Evolutionary conservation across 768 basidiomycete species (phyloP).

Genomic region (Termitomyces sp.): DNA sequence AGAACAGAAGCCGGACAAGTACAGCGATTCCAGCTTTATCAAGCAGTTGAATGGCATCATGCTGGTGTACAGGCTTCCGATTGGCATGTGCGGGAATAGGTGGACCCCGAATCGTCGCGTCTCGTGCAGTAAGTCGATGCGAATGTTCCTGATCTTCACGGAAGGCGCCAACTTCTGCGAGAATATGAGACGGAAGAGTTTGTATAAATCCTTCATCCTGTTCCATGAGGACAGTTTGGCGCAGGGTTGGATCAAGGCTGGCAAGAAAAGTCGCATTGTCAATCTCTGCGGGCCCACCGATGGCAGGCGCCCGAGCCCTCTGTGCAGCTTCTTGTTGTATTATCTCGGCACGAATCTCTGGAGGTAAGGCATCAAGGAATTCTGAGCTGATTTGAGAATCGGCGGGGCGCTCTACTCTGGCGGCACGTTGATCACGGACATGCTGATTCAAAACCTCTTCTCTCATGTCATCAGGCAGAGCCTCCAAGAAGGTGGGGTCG

Average conservation of each 20-base stretch:
- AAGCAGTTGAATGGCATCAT: conserved; percentile 90
- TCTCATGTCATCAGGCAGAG: conserved; percentile 96
- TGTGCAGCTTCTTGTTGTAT: conserved; percentile 92
- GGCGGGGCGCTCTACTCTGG: conserved; percentile 64
- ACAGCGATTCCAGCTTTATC: conserved; percentile 87
- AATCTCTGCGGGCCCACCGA: conserved; percentile 63
- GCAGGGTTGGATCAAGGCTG: conserved; percentile 82
- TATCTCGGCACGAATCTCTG: conserved; percentile 95
- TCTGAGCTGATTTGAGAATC: conserved; percentile 92
- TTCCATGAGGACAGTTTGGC: conserved; percentile 87
- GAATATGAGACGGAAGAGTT: conserved; percentile 77
- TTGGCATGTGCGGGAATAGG: conserved; percentile 23
- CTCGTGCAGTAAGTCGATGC: conserved; percentile 25
- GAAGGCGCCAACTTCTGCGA: conserved; percentile 75
- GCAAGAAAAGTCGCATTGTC: conserved; percentile 91
- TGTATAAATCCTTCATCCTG: conserved; percentile 83
- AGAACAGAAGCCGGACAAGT: conserved; percentile 90
- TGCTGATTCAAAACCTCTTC: conserved; percentile 98
- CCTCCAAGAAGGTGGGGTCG: conserved; percentile 96
- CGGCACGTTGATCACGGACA: conserved; percentile 84
- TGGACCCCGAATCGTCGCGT: conserved; percentile 22
- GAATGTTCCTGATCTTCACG: conserved; percentile 47
- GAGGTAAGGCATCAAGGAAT: conserved; percentile 93
- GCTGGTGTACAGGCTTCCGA: conserved; percentile 51
- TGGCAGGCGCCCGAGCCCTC: conserved; percentile 52